These are phyloP conservation scores for Leccinum truebloodii DNA, from an alignment of 768 basidiomycete species.

Conservation along the genomic window DNA sequence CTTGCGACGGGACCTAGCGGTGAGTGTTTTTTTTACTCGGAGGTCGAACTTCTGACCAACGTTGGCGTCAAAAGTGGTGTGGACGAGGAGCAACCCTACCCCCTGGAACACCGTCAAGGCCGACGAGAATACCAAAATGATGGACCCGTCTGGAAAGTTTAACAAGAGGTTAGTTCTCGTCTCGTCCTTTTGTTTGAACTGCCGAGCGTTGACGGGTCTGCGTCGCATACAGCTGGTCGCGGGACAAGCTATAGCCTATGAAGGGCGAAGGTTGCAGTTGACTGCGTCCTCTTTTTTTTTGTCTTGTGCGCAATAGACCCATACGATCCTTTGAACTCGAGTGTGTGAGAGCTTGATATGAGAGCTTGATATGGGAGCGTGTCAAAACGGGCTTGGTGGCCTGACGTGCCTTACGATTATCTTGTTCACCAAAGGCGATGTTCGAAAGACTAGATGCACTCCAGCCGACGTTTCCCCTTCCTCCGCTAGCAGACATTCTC, in stretches of 20 bases:
- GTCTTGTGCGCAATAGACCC: conserved; percentile 19
- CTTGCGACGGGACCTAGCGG: conserved; percentile 58
- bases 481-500: conserved; percentile 40
- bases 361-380: background rate
- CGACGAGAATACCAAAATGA: conserved; percentile 72
- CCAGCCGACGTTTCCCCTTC: conserved; percentile 42
- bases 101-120: conserved; percentile 87
- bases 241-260: conserved; percentile 65
- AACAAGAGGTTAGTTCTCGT: conserved; percentile 51
- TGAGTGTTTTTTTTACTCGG: conserved; percentile 29
- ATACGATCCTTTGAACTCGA: conserved; percentile 10
- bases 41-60: conserved; percentile 1
- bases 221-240: conserved; percentile 58
- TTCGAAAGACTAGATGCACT: conserved; percentile 42
- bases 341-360: background rate
- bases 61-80: conserved; percentile 43
- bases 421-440: conserved; percentile 30
- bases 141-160: conserved; percentile 72
- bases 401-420: background rate
- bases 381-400: background rate
- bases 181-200: background rate
- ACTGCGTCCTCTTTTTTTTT: background rate
- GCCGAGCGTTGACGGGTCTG: conserved; percentile 3
- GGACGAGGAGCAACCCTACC: conserved; percentile 74
- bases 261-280: background rate